Evolutionary conservation across 106 monocot genomes (phyloP), one percentile per base, ranked within the genome.

Genomic region (Vanilla planifolia): DNA sequence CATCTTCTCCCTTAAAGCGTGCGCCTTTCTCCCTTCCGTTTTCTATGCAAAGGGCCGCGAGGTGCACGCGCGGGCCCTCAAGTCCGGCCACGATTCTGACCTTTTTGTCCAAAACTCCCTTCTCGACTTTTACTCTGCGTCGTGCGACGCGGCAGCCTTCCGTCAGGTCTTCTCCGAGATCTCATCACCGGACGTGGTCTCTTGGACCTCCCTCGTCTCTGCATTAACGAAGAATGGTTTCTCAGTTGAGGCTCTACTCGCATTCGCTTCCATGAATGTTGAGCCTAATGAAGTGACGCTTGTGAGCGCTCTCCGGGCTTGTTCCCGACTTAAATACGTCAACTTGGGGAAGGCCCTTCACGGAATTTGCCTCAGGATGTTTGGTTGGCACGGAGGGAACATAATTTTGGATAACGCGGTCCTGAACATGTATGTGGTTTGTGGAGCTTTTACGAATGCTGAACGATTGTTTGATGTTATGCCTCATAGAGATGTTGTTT

Each of bases 391-490:
- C 36, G 64, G 61, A 6, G 32, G 51, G 11, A 78, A 74, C 25
- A 19, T 74, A n/a, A 69, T 84, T 47, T 17, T 84, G 60, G 63
- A 67, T 33, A 89, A 79, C 52, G 79, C 77, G 3, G 8, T 80
- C 19, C 21, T 89, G 23, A 70, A 82, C 27, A 51, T 76, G 83
- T 83, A 74, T 32, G n/a, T 67, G 27, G 25, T 59, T 1, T 83
- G 79, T 33, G 53, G 72, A 16, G 75, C 60, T 23, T 11, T 75
- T 11, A 25, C 15, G 0, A 8, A 21, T 11, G 84, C 80, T 0
- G 67, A 64, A 6, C 14, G 39, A 0, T 9, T 84, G 80, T 89
- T 89, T 35, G 77, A 55, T 9, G 47, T 34, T 61, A 75, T 89
- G 77, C 67, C 79, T 2, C 36, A 44, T 0, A 71, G 59, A 71